phyloP scores from a whole-genome alignment of 345 rosid species.

The Cochlearia excelsa region DNA sequence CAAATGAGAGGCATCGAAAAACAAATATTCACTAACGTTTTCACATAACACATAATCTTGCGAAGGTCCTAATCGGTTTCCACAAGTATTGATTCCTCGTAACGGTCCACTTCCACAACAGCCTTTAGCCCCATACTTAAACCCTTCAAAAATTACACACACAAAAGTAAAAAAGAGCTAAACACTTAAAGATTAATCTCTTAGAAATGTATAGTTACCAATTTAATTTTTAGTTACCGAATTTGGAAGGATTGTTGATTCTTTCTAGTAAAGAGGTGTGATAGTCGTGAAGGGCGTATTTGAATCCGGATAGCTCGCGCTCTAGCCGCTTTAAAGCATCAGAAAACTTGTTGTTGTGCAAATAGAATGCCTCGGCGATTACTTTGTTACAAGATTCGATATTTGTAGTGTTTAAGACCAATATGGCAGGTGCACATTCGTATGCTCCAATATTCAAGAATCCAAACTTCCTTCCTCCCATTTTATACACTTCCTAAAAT shows the following conservation, averaged over 20 bases:
- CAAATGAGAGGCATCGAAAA: not conserved
- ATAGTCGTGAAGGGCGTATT: not conserved
- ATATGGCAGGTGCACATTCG: not conserved
- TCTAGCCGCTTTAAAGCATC: not conserved
- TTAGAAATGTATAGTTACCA: too few relatives aligned
- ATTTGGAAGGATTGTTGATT: not conserved
- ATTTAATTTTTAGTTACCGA: not conserved
- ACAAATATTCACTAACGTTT: not conserved
- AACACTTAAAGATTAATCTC: too few relatives aligned
- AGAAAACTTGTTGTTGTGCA: not conserved
- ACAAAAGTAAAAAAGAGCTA: not conserved
- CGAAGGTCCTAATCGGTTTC: not conserved
- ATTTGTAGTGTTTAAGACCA: not conserved
- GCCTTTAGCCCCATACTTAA: not conserved
- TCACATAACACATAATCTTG: not conserved
- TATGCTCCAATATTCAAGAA: too few relatives aligned
- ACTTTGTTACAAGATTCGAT: not conserved
- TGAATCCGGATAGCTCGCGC: not conserved
- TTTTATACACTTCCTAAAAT: too few relatives aligned
- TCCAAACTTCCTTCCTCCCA: not conserved
- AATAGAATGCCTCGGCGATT: too few relatives aligned
- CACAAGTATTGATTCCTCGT: not conserved
- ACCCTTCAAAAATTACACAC: not conserved
- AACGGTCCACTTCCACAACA: not conserved
- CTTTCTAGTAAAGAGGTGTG: not conserved